phyloP scores from a whole-genome alignment of 305 asterid genomes.

The Salvia sclarea region DNA sequence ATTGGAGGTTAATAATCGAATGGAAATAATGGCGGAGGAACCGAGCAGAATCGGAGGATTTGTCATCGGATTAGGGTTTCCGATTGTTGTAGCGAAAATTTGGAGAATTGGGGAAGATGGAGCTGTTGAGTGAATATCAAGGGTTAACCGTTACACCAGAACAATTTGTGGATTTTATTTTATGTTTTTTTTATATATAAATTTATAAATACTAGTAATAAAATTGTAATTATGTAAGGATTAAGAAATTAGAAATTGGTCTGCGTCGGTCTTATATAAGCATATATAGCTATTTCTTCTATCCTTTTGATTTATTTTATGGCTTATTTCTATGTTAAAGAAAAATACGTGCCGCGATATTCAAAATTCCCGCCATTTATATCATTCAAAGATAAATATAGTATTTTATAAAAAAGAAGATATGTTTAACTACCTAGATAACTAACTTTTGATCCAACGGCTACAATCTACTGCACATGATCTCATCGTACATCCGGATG shows the following conservation, averaged over 20 bases:
- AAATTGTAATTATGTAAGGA: no score
- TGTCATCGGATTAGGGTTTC: conserved; percentile 28
- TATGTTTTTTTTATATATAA: neutral
- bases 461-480: no score
- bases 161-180: neutral
- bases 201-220: neutral
- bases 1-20: neutral
- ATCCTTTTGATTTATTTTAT: neutral
- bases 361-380: neutral
- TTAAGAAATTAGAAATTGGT: no score
- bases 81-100: neutral
- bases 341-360: neutral
- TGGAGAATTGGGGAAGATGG: conserved; percentile 18
- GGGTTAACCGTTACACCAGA: conserved; percentile 10
- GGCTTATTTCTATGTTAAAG: neutral
- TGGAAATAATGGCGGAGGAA: neutral
- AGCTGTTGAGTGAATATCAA: neutral
- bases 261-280: no score
- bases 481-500: no score
- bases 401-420: neutral
- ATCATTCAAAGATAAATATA: neutral
- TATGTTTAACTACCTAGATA: neutral
- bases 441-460: neutral
- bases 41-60: neutral
- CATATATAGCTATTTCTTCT: no score